These are phyloP conservation scores for Amanita brunnescens DNA, from an alignment of 768 basidiomycete genomes.

Conservation along the genomic window DNA sequence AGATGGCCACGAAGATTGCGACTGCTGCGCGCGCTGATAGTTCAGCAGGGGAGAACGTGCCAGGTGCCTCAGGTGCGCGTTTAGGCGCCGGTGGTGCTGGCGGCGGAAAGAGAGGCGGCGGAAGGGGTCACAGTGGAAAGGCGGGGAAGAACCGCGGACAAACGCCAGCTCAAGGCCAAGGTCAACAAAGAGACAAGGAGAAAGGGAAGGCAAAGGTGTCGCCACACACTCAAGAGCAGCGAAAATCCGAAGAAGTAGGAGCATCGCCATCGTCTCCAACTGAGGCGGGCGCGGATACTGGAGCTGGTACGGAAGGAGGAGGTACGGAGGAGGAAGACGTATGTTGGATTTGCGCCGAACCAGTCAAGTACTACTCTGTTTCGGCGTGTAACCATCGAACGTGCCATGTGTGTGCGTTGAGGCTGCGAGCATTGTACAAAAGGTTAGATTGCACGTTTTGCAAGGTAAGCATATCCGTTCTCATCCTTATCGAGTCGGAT, in stretches of 20 bases:
- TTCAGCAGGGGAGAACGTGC: not conserved
- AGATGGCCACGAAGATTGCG: too few relatives aligned
- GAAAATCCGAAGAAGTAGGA: not conserved
- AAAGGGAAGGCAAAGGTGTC: not conserved
- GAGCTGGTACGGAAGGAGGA: not conserved
- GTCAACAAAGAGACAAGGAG: not conserved
- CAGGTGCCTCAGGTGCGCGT: not conserved
- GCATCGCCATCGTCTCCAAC: not conserved
- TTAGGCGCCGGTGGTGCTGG: not conserved
- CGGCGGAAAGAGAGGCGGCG: not conserved
- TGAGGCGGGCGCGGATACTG: not conserved
- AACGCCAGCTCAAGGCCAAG: too few relatives aligned
- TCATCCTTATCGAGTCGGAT: not conserved
- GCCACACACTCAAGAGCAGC: not conserved
- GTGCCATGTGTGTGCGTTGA: slow-evolving; percentile 88
- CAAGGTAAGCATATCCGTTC: slow-evolving; percentile 53
- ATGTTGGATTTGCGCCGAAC: slow-evolving; percentile 95
- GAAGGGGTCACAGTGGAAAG: not conserved
- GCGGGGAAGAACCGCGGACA: not conserved
- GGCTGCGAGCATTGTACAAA: slow-evolving; percentile 88
- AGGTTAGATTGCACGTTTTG: slow-evolving; percentile 92
- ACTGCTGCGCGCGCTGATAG: not conserved
- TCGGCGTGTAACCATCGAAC: slow-evolving; percentile 91
- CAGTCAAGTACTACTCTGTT: slow-evolving; percentile 82
- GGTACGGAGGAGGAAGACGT: slow-evolving; percentile 30